Conservation (phyloP, 2,329 filamentous ascomycete genomes). For the Fusarium acutatum region DNA sequence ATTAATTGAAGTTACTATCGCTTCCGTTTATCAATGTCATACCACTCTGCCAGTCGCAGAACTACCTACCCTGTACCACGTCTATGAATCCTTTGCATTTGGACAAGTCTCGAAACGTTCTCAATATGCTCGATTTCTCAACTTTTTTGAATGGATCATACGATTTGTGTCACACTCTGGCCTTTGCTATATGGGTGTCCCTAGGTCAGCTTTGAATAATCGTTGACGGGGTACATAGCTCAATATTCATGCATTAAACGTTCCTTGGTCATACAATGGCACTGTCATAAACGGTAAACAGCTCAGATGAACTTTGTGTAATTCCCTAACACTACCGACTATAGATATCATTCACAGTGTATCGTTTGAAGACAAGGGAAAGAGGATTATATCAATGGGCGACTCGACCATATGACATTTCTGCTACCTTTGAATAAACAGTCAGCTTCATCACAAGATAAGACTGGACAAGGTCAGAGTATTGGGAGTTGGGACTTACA, state of each 20-base stretch:
- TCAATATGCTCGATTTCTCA: too few species aligned
- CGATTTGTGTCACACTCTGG: background rate
- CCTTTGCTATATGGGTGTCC: background rate
- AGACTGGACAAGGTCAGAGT: background rate
- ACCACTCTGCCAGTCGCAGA: background rate
- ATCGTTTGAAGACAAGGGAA: background rate
- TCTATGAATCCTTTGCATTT: background rate
- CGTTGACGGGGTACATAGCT: background rate
- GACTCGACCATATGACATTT: background rate
- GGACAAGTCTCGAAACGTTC: background rate
- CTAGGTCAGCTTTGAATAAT: background rate
- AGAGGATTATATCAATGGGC: background rate
- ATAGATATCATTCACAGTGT: background rate
- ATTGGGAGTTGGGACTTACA: background rate
- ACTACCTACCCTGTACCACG: background rate
- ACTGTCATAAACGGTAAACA: background rate
- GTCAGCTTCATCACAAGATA: background rate
- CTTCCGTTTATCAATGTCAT: background rate
- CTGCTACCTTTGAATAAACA: background rate
- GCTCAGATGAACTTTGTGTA: background rate
- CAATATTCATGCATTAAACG: background rate
- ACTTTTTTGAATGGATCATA: background rate
- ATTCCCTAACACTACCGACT: background rate
- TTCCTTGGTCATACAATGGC: background rate
- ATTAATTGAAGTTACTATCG: background rate